These are phyloP conservation scores for Aureobasidium vineae DNA, from an alignment of 2,329 filamentous ascomycete genomes.

Conservation along the genomic window DNA sequence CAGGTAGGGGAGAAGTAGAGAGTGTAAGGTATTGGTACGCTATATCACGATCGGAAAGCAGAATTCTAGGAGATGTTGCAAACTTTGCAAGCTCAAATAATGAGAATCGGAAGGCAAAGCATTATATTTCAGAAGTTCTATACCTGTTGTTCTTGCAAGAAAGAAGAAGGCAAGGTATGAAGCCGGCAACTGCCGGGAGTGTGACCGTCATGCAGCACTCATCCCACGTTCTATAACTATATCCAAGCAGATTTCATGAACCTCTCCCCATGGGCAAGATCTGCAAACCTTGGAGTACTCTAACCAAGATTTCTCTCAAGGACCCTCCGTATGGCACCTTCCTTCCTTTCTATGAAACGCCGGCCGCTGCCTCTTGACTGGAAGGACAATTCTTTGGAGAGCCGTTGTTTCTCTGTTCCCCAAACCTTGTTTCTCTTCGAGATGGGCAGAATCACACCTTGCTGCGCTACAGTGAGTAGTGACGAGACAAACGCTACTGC, in stretches of 20 bases:
- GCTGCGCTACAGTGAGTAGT: background rate
- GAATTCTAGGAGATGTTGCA: too few species aligned
- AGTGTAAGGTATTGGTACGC: background rate
- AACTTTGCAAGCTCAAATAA: too few species aligned
- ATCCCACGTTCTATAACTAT: background rate
- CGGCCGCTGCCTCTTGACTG: background rate
- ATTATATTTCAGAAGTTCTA: too few species aligned
- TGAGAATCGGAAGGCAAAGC: too few species aligned
- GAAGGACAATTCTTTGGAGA: slow-evolving; percentile 4
- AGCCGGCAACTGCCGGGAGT: background rate
- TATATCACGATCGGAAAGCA: background rate
- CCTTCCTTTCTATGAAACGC: background rate
- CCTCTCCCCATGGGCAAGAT: slow-evolving; percentile 19
- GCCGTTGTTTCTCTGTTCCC: background rate
- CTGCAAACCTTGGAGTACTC: background rate
- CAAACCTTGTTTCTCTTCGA: background rate
- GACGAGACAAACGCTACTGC: slow-evolving; percentile 14
- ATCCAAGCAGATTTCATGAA: background rate
- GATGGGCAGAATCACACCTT: slow-evolving; percentile 12
- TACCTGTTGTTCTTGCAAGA: background rate
- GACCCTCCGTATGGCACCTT: background rate
- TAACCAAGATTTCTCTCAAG: background rate
- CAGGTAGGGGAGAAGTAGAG: background rate
- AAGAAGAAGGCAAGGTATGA: background rate
- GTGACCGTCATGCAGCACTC: background rate